Conservation (phyloP, 257 asterid species). For the Nicotiana attenuata region DNA sequence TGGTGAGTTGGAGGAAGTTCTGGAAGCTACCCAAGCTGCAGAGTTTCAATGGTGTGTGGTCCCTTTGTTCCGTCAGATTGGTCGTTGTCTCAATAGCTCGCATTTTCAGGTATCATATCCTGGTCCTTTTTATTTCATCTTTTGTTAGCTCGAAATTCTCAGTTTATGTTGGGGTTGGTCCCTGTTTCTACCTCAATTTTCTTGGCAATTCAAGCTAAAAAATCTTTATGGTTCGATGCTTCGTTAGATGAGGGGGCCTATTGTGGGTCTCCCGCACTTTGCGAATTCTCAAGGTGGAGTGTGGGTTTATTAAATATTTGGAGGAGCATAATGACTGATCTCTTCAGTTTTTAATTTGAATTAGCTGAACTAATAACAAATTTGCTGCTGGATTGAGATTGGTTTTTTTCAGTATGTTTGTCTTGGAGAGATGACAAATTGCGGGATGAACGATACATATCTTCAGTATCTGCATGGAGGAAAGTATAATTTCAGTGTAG, state of each 20-base stretch:
- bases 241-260: neutral
- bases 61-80: constrained; percentile 34
- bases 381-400: neutral
- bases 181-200: neutral
- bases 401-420: neutral
- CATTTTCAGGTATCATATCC: constrained; percentile 35
- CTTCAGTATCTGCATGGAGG: neutral
- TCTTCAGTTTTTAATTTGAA: neutral
- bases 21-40: constrained; percentile 35
- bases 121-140: neutral
- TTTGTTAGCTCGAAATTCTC: neutral
- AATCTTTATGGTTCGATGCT: neutral
- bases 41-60: constrained; percentile 40
- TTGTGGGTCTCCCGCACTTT: neutral
- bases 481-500: neutral
- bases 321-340: neutral
- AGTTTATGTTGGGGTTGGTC: constrained; percentile 7
- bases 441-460: neutral
- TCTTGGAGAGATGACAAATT: too few species aligned
- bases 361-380: neutral
- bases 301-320: neutral
- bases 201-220: neutral
- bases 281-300: neutral
- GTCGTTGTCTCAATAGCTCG: constrained; percentile 35
- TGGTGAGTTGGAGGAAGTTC: constrained; percentile 42